Evolutionary conservation across 2,329 filamentous ascomycete genomes (phyloP).

Genomic region (Fusarium penzigii): DNA sequence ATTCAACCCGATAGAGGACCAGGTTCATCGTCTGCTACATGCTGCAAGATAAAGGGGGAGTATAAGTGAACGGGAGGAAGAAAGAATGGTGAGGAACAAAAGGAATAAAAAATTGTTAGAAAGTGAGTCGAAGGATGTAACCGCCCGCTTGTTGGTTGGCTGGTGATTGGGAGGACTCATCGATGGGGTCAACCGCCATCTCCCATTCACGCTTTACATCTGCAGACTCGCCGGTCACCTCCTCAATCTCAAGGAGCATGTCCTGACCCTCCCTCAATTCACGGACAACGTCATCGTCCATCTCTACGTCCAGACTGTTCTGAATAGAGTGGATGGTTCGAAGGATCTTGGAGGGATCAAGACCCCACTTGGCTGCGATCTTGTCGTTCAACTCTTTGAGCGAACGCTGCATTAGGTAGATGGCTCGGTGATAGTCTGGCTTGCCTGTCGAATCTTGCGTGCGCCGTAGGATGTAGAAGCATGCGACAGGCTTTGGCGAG

Average conservation of each 20-base stretch:
- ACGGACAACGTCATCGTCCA: slow-evolving; percentile 87
- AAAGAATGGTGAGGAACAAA: slow-evolving; percentile 1
- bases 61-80: slow-evolving; percentile 1
- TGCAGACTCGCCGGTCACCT: slow-evolving; percentile 39
- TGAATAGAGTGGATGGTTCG: slow-evolving; percentile 72
- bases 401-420: slow-evolving; percentile 81
- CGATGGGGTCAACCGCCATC: slow-evolving; percentile 56
- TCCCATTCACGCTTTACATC: slow-evolving; percentile 60
- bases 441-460: slow-evolving; percentile 50
- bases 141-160: slow-evolving; percentile 28
- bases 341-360: slow-evolving; percentile 71
- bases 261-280: slow-evolving; percentile 89
- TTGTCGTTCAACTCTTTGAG: slow-evolving; percentile 71
- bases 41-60: neutral
- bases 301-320: slow-evolving; percentile 76
- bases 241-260: slow-evolving; percentile 72
- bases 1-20: slow-evolving; percentile 21
- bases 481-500: slow-evolving; percentile 73
- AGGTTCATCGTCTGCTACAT: slow-evolving; percentile 19
- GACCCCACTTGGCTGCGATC: slow-evolving; percentile 76
- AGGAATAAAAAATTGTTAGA: slow-evolving; percentile 34
- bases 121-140: slow-evolving; percentile 49
- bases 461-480: slow-evolving; percentile 75
- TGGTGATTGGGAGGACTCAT: slow-evolving; percentile 23
- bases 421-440: slow-evolving; percentile 73